Evolutionary conservation across 2,329 filamentous ascomycete species (phyloP), one percentile per base, ranked within the genome.

Genomic region (Colletotrichum lupini): DNA sequence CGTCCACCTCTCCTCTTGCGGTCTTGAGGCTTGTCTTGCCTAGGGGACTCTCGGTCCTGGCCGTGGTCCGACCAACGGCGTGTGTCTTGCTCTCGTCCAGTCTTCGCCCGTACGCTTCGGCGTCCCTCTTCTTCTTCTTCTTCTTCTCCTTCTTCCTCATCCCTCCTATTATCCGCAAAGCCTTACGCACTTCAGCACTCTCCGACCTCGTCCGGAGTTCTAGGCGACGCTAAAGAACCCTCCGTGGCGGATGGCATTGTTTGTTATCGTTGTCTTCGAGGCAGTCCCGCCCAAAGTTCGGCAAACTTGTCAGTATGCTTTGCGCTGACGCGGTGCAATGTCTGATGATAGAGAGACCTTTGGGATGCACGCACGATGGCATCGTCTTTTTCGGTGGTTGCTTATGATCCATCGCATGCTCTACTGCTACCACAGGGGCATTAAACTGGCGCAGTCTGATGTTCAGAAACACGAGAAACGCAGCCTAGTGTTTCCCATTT

Each of bases 401-500:
- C 57, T 62, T 19, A 19, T 42, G 64, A 42, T 56, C 56, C 35
- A 42, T 56, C 63, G 30, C 46, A 11, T 52, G 30, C 46, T 59
- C 9, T 19, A 55, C 16, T 32, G 53, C 53, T 28, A 46, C 42
- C 69, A 60, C 37, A 59, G 58, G 55, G 70, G 30, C 60, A 61
- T 70, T 59, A 35, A 70, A 37, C 66, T 65, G 70, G 70, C 55
- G 60, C 56, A 57, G 26, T 73, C 70, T 65, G 67, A 73, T 65
- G 60, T 73, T 73, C 67, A 37, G 70, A 73, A 73, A 70, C 67
- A 70, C 70, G n/a, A 70, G 60, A 73, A 60, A 70, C 70, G 59
- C 70, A 70, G 55, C 60, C 67, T 65, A 73, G 70, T 73, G 70
- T 73, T 73, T 73, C 70, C 70, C 67, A 70, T 73, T n/a, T 66